Percentiles rank a stretch among this genome's conserved stretches.
These are phyloP conservation scores for Onygenales sp. DNA, from an alignment of 2,329 filamentous ascomycete species.

Conservation along the genomic window DNA sequence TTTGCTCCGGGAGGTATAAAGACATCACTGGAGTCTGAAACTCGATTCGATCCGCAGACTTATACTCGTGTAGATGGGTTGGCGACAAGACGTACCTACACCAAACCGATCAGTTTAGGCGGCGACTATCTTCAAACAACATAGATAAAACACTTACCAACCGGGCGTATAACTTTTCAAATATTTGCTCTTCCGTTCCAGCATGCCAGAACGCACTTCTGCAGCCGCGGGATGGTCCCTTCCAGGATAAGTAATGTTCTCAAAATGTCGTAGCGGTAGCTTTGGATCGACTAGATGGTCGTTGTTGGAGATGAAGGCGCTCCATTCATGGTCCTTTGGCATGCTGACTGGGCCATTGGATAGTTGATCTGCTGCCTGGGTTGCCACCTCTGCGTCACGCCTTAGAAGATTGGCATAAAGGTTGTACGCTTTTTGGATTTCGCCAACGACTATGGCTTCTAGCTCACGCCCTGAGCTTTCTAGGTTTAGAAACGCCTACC, in stretches of 20 bases:
- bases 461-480: constrained; percentile 91
- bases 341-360: constrained; percentile 80
- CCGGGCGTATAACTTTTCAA: constrained; percentile 94
- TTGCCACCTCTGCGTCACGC: constrained; percentile 76
- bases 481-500: constrained; percentile 81
- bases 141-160: constrained; percentile 53
- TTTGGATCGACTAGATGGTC: constrained; percentile 81
- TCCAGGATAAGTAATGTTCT: constrained; percentile 85
- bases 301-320: constrained; percentile 67
- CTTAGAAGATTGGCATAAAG: constrained; percentile 86
- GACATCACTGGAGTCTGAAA: constrained; percentile 90
- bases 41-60: constrained; percentile 82
- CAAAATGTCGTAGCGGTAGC: constrained; percentile 64
- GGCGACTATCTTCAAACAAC: neutral
- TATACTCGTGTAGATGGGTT: constrained; percentile 97
- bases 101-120: neutral
- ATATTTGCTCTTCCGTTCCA: constrained; percentile 98
- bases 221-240: constrained; percentile 72
- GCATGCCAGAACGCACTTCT: constrained; percentile 79
- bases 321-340: constrained; percentile 91
- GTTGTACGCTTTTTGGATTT: constrained; percentile 97
- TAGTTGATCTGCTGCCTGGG: constrained; percentile 68
- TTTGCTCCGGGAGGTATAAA: constrained; percentile 86
- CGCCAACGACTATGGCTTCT: constrained; percentile 90
- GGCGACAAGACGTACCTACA: constrained; percentile 86